Evolutionary conservation across 2,329 filamentous ascomycete genomes (phyloP).

Genomic region (Fusarium caatingaense): DNA sequence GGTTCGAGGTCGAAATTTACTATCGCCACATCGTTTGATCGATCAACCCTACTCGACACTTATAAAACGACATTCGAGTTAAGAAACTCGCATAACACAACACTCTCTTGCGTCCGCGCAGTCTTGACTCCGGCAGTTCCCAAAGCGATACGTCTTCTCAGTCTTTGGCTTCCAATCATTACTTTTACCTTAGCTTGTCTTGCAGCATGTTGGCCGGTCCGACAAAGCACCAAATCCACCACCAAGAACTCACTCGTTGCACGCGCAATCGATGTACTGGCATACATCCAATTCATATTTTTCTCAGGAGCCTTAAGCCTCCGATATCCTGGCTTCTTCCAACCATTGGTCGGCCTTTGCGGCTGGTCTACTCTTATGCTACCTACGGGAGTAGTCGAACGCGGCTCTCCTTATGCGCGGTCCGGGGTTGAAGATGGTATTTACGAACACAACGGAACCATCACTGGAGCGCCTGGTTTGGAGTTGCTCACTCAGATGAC

Average conservation of each 20-base stretch:
- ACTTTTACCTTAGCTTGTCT: conserved; percentile 6
- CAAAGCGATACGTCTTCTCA: neutral
- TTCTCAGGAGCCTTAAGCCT: conserved; percentile 75
- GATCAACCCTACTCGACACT: conserved; percentile 20
- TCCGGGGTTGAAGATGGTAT: conserved; percentile 62
- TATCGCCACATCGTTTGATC: conserved; percentile 4
- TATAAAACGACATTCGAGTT: conserved; percentile 17
- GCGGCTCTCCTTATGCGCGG: conserved; percentile 40
- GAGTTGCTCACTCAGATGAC: conserved; percentile 75
- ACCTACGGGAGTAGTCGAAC: conserved; percentile 44
- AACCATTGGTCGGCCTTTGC: conserved; percentile 74
- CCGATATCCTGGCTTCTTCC: conserved; percentile 78
- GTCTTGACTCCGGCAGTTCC: conserved; percentile 14
- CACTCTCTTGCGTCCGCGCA: neutral
- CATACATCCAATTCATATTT: conserved; percentile 81
- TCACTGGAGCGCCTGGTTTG: conserved; percentile 64
- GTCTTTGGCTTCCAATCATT: conserved; percentile 22
- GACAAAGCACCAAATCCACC: neutral
- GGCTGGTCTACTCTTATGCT: conserved; percentile 77
- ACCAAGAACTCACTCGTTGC: neutral
- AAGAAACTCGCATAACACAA: neutral
- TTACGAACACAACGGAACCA: conserved; percentile 74
- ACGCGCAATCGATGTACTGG: conserved; percentile 65
- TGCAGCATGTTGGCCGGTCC: conserved; percentile 9
- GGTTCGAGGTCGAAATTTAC: conserved; percentile 10